Base-by-base conservation (phyloP, 345 rosid species). In the Hirschfeldia incana region DNA sequence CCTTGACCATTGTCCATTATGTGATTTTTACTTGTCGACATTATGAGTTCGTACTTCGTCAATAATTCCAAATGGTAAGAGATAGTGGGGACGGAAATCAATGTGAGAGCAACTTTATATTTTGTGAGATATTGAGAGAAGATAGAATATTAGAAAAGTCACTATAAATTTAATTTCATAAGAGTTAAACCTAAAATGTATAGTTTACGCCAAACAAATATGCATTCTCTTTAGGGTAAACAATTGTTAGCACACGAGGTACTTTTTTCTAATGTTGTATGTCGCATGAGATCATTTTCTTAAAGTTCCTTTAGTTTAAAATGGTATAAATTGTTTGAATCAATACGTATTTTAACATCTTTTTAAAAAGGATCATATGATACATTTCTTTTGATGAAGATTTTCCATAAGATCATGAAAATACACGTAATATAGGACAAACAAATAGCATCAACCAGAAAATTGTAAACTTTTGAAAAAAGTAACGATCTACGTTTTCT, bases 1-100 rank as follows among this genome's bases (percentile, higher is more conserved):
- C 58, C 70, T 46, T 11, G n/a, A 51, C 75, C 65, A 16, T 16
- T 70, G 76, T 77, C 76, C 76, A 65, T 64, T 64, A 77, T 71
- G 63, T 77, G 72, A 77, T 55, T 13, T 64, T 64, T 71, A 77
- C 81, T 65, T 64, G 29, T 77, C 76, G 72, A 71, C 66, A 71
- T 77, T 77, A 71, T 55, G 76, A 64, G 60, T 77, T 71, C 76
- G 81, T 77, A 64, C 76, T 64, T 26, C 10, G 46, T 28, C 71
- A 64, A 28, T 77, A 36, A 51, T 44, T 76, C 70, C 64, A 49
- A 46, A 21, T 2, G 53, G 39, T 58, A 3, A 69, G 49, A 68
- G 27, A 60, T 46, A 17, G 28, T 61, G 65, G 69, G 74, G 51
- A 49, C 32, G 37, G 30, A 44, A 61, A 33, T 76, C 62, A 70